A percentile compares a stretch with the other conserved stretches of the same genome.
Conservation (phyloP, 768 basidiomycete species). For the Boletus pseudopeckii region DNA sequence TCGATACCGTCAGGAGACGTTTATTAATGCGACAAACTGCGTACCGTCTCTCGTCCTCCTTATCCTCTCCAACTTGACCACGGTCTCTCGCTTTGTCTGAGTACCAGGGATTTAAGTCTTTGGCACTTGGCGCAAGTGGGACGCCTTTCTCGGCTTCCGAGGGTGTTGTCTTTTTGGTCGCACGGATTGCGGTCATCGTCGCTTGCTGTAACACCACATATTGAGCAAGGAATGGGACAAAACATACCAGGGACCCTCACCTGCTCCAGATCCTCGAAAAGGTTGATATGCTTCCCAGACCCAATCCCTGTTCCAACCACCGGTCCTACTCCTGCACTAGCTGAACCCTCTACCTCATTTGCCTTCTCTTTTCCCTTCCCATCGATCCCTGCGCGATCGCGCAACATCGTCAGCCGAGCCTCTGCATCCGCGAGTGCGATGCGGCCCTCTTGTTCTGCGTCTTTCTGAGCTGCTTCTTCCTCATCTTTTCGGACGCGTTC, state of each 20-base stretch:
- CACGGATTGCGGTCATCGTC: constrained; percentile 43
- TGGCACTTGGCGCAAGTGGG: constrained; percentile 66
- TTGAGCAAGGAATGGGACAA: not conserved
- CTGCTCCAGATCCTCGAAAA: constrained; percentile 80
- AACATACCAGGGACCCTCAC: constrained; percentile 33
- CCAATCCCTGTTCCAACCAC: constrained; percentile 1
- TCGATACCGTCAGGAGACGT: not conserved
- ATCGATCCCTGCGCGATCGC: constrained; percentile 54
- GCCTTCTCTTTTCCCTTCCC: constrained; percentile 37
- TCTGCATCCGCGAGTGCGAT: constrained; percentile 79
- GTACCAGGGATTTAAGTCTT: constrained; percentile 86
- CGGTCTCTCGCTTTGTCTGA: constrained; percentile 29
- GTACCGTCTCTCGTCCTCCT: constrained; percentile 37
- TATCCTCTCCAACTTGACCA: constrained; percentile 28
- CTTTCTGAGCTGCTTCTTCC: constrained; percentile 66
- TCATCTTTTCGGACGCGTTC: constrained; percentile 78
- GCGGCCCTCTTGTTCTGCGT: constrained; percentile 66
- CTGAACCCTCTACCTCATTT: constrained; percentile 24
- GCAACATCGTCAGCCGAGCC: constrained; percentile 63
- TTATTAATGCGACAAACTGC: not conserved
- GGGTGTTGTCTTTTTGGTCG: constrained; percentile 45
- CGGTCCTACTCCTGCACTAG: not conserved
- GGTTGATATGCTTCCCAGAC: constrained; percentile 71
- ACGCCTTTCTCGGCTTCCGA: constrained; percentile 68
- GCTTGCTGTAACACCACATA: constrained; percentile 36